Evolutionary conservation across 1,139 yeast genomes (phyloP), one percentile per base, ranked within the genome.

Genomic region (Yamadazyma pseudoaaseri): DNA sequence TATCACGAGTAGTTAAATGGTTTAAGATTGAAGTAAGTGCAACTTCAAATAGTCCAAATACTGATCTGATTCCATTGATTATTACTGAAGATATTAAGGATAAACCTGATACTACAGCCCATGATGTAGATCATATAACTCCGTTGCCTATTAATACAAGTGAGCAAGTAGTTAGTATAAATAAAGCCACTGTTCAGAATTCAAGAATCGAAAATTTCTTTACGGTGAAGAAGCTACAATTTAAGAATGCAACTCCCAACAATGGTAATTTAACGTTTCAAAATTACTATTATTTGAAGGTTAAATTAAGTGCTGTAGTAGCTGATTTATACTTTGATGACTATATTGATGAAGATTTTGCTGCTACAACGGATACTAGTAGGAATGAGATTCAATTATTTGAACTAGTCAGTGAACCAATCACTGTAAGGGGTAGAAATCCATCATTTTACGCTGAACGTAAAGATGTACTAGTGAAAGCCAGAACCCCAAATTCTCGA

Each of bases 391-490:
- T 65, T 4, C 47, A 49, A 3, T 47, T 66, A 20, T 49, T 53
- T 32, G 73, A 66, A 36, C 41, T 68, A 20, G 50, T 48, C 6
- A 67, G 73, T 48, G 68, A 68, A 21, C 83, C 83, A 1, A 73
- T 79, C 5, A 76, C 78, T 20, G 86, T 79, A 3, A 57, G 86
- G 40, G 86, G 86, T 3, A 57, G 86, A 39, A 80, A 79, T 45
- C 86, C 86, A 3, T 66, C 78, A 17, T 80, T 80, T 45, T 79
- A 79, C 47, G 68, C 72, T 17, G 79, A 76, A 40, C 57, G 80
- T 38, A 73, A 73, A 29, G 81, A 78, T 47, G 54, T 76, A 17
- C 47, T 68, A 35, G 62, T 68, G 15, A 59, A 58, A 38, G 56
- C 60, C 3, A 48, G 67, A 36, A 38, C 54, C 10, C 47, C 53